Evolutionary conservation across 176 grass and related monocot species (phyloP).

Genomic region (Paspalum vaginatum): DNA sequence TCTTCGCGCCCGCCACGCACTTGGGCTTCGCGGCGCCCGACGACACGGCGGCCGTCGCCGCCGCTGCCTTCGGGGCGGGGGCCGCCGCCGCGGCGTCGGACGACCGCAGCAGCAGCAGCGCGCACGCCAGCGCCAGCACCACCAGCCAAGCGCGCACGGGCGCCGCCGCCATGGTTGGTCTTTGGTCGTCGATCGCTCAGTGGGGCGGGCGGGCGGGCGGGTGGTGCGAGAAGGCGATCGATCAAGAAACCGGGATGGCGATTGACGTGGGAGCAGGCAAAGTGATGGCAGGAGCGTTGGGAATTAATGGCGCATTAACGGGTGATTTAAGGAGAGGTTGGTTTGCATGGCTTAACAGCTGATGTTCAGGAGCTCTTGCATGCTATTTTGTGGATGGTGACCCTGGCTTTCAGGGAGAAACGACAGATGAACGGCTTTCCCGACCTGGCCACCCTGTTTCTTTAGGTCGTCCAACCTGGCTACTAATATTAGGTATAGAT

Average conservation of each 20-base stretch:
- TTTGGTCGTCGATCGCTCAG: neutral
- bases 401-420: conserved; percentile 24
- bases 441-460: too few relatives aligned
- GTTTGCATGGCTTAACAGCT: conserved; percentile 24
- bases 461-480: neutral
- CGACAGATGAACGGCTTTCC: neutral
- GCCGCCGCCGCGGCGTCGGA: neutral
- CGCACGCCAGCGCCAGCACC: conserved; percentile 42
- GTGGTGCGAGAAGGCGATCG: too few relatives aligned
- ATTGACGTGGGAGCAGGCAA: neutral
- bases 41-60: neutral
- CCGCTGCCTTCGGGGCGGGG: neutral
- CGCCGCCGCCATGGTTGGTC: conserved; percentile 43
- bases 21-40: conserved; percentile 24
- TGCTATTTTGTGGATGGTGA: conserved; percentile 9
- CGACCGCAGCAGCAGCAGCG: conserved; percentile 27
- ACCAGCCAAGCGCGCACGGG: conserved; percentile 43
- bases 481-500: neutral
- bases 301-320: conserved; percentile 18
- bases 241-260: neutral
- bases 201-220: neutral
- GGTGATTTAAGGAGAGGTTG: conserved; percentile 31
- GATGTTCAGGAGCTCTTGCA: neutral
- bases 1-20: conserved; percentile 35
- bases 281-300: neutral